Base-by-base conservation (phyloP, 2,329 filamentous ascomycete genomes). In the Aspergillus tanneri region DNA sequence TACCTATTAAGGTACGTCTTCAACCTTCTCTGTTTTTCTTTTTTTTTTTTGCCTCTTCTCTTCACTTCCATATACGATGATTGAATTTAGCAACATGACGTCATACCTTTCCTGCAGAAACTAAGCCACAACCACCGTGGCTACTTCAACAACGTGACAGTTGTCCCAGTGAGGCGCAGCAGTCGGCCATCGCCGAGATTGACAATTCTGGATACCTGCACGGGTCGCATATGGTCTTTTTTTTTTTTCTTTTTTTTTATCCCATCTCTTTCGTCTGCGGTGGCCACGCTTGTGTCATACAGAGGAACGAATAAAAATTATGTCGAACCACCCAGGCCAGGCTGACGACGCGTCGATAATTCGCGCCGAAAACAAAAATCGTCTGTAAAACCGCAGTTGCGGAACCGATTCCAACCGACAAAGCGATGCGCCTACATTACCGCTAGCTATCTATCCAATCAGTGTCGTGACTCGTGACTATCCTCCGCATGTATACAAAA, bases 321-420 rank as follows among this genome's bases (percentile, higher is more conserved):
- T 28, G 7, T 18, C 18, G 36, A 35, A 47, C 28, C 11, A 5
- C 11, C 10, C 25, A 18, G 44, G 12, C 32, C 23, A 27, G 23
- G 47, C 47, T 46, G 47, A 50, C 43, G 47, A 50, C 47, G 43
- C 43, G 23, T 24, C 14, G n/a, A 24, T 37, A 21, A 18, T 23
- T 24, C 18, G 21, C 37, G 30, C 23, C 14, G 23, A 24, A 16
- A 28, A 22, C 38, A 22, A 30, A 19, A 9, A 24, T 25, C 44
- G 19, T 7, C 28, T 40, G 24, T 38, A 24, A 38, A 19, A 34
- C 30, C 30, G 30, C 30, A 34, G 30, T 18, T 43, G 27, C 22
- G 30, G 34, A 34, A 30, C 52, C 53, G 57, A 52, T 41, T 49
- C 47, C 53, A 56, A 47, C 52, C 52, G 54, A 48, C 22, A 23